Evolutionary conservation across 805 yeast genomes (phyloP).

Genomic region (Candida glaebosa): DNA sequence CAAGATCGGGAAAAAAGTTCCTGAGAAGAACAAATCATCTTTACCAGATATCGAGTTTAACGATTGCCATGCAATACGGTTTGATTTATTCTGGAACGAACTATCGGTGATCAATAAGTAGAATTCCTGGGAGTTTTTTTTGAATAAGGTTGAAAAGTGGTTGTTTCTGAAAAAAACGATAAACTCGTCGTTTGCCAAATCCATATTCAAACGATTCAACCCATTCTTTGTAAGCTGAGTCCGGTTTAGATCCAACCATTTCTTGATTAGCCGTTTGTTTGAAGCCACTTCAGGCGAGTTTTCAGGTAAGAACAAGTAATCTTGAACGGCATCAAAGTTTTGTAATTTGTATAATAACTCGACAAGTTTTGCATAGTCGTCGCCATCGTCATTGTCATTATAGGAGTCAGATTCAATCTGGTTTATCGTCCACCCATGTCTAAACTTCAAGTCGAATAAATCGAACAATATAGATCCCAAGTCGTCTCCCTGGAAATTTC

Average conservation of each 20-base stretch:
- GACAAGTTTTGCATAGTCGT: constrained; percentile 14
- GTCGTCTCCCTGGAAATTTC: constrained; percentile 50
- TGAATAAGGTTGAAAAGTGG: constrained; percentile 74
- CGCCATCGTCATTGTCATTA: constrained; percentile 7
- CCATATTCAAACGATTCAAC: constrained; percentile 39
- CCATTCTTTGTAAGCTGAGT: constrained; percentile 80
- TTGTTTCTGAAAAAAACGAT: constrained; percentile 84
- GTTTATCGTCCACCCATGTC: constrained; percentile 83
- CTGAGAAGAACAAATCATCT: constrained; percentile 67
- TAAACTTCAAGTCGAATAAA: constrained; percentile 55
- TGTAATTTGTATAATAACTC: constrained; percentile 20
- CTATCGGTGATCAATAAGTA: constrained; percentile 72
- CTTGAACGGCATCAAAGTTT: constrained; percentile 56
- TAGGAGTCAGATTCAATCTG: constrained; percentile 18
- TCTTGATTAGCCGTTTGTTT: constrained; percentile 17
- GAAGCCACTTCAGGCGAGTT: constrained; percentile 7
- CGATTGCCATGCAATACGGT: constrained; percentile 76
- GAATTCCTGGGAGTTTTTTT: constrained; percentile 44
- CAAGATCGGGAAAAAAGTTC: constrained; percentile 52
- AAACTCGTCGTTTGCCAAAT: constrained; percentile 50
- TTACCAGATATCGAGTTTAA: constrained; percentile 63
- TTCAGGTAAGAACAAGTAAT: constrained; percentile 38
- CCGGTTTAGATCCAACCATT: constrained; percentile 54
- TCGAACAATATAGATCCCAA: constrained; percentile 55
- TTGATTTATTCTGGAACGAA: constrained; percentile 49